Conservation (phyloP, 306 rosid genomes). For the Trifolium dubium region DNA sequence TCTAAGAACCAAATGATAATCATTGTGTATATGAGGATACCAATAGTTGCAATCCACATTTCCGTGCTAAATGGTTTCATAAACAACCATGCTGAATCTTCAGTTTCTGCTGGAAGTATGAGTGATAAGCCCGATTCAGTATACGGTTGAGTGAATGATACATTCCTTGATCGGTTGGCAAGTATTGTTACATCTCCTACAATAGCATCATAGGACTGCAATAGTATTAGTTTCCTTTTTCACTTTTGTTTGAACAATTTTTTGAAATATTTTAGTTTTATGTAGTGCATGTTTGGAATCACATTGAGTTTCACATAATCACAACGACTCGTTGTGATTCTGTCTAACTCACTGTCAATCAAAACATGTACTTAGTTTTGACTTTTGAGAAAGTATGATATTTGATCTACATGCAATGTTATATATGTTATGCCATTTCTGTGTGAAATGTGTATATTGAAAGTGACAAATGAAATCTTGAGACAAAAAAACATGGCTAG, state of each 20-base stretch:
- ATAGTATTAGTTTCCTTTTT: constrained; percentile 21
- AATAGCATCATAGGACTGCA: constrained; percentile 55
- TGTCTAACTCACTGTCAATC: not conserved
- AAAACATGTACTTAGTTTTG: not conserved
- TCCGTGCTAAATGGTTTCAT: constrained; percentile 58
- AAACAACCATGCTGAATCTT: constrained; percentile 57
- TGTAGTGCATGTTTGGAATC: not conserved
- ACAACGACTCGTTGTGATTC: no score
- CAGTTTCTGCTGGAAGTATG: constrained; percentile 50
- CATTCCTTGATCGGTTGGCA: constrained; percentile 41
- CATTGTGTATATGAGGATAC: constrained; percentile 60
- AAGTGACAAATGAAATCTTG: not conserved
- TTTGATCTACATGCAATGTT: not conserved
- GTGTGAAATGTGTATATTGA: constrained; percentile 26
- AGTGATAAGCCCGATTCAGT: constrained; percentile 61
- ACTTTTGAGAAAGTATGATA: not conserved
- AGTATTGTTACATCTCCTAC: constrained; percentile 73
- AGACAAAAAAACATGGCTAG: not conserved
- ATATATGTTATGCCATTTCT: not conserved
- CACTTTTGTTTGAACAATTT: not conserved
- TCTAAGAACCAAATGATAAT: constrained; percentile 65
- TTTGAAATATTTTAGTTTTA: not conserved
- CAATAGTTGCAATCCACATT: constrained; percentile 59
- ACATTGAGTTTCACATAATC: no score
- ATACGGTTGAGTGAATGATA: constrained; percentile 71